Conservation (phyloP, 129 eudicot species). For the Helichrysum umbraculigerum region DNA sequence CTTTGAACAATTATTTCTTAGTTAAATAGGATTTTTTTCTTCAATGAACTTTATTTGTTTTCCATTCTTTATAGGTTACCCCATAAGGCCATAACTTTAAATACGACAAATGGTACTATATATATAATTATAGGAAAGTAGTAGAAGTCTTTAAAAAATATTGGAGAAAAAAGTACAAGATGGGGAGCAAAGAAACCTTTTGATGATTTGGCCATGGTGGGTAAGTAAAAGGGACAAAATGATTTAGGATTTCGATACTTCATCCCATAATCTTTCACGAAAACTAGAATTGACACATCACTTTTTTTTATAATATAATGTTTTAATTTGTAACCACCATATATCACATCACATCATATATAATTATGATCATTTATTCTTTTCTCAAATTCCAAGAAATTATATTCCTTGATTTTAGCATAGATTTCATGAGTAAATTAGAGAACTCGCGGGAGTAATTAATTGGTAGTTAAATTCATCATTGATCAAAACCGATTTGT, state of each 20-base stretch:
- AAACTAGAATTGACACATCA: constrained; percentile 24
- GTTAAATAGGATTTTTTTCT: not conserved
- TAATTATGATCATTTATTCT: constrained; percentile 7
- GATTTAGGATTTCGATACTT: constrained; percentile 1
- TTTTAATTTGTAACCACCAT: constrained; percentile 25
- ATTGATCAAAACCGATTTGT: constrained; percentile 18
- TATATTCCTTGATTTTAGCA: constrained; percentile 15
- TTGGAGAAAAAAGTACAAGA: not conserved
- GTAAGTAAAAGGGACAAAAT: constrained; percentile 21
- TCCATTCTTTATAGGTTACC: not conserved
- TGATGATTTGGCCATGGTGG: constrained; percentile 34
- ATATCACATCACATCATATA: constrained; percentile 20
- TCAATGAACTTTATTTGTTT: not conserved
- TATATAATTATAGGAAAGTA: not conserved
- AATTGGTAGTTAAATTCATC: constrained; percentile 1
- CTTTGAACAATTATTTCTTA: not conserved
- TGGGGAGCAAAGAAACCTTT: constrained; percentile 5
- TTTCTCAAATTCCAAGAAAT: constrained; percentile 29
- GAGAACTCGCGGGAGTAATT: constrained; percentile 22
- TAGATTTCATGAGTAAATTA: constrained; percentile 11
- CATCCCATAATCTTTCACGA: constrained; percentile 28
- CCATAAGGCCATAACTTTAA: not conserved
- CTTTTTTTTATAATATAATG: constrained; percentile 17
- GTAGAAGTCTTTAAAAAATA: not conserved
- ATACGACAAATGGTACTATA: not conserved